Evolutionary conservation across 1,284 basidiomycete species (phyloP), one percentile per base, ranked within the genome.

Genomic region (Cerrena zonata): DNA sequence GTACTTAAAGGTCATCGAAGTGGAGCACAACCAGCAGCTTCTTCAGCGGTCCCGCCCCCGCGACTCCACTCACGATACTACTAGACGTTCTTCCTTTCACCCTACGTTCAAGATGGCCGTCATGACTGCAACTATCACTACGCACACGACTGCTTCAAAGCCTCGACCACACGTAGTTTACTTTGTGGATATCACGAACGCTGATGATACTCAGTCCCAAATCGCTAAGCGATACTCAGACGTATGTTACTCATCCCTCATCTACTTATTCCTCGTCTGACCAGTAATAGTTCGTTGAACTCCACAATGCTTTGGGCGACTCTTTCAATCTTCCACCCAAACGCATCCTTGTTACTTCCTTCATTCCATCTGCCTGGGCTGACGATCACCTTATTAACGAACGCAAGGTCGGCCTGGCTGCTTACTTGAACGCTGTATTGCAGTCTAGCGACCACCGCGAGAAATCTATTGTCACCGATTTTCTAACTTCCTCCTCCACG

Each of bases 91-190:
- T 34, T 34, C 15, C 7, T 34, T 7, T 34, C 15, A 15, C 21
- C 22, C 15, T 22, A 22, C 41, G 21, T 42, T 42, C 37, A 42
- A 47, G 46, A 61, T 64, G 62, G 21, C 56, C 26, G 44, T 58
- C 46, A 47, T 51, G 24, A 50, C 48, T 13, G 58, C 58, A 22
- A 50, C 69, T 45, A 73, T 75, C 58, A 53, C 60, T n/a, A 62
- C 61, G 26, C 77, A 80, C 57, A 78, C 77, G 2, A 77, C 77
- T 21, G 64, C 74, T 44, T 78, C 77, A 21, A 61, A 56, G n/a
- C 77, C 78, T 45, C 68, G 69, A 18, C 75, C 77, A 34, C 77
- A 79, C 57, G 71, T 79, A 58, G 61, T 77, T 27, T 79, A 79
- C 59, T 61, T 63, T 48, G 54, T 78, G 52, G 58, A 73, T 47